Conservation (phyloP, 495 filamentous ascomycete genomes). For the Penicillium cataractarum region DNA sequence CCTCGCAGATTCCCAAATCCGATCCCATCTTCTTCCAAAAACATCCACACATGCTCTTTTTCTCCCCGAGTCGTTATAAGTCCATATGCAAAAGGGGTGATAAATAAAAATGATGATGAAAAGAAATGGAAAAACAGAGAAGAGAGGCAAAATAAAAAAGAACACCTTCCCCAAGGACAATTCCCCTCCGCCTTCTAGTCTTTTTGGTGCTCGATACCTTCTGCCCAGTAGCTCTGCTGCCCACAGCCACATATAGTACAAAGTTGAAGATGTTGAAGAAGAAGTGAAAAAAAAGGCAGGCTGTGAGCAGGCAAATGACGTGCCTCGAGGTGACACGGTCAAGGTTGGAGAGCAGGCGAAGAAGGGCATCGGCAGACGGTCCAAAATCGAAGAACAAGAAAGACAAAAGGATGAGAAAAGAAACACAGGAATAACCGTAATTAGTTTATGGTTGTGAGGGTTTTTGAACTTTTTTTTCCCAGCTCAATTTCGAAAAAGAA, state of each 20-base stretch:
- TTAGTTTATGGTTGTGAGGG: slow-evolving; percentile 35
- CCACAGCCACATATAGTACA: slow-evolving; percentile 34
- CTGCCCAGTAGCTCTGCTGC: slow-evolving; percentile 17
- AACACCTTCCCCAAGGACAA: slow-evolving; percentile 14
- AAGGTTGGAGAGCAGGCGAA: slow-evolving; percentile 21
- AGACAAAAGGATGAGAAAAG: slow-evolving; percentile 7
- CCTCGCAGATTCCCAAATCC: neutral
- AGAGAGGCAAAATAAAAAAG: slow-evolving; percentile 15
- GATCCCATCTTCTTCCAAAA: neutral
- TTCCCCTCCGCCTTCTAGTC: slow-evolving; percentile 33
- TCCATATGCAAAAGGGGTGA: slow-evolving; percentile 21
- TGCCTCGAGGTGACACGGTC: slow-evolving; percentile 3
- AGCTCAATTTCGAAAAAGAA: slow-evolving; percentile 28
- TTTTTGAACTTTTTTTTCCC: slow-evolving; percentile 37
- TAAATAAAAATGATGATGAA: slow-evolving; percentile 1
- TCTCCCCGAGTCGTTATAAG: slow-evolving; percentile 13
- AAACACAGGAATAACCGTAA: slow-evolving; percentile 16
- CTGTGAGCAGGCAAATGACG: slow-evolving; percentile 14
- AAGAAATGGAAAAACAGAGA: neutral
- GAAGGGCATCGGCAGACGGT: slow-evolving; percentile 23
- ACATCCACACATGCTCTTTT: neutral
- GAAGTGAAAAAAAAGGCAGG: slow-evolving; percentile 20
- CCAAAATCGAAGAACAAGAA: slow-evolving; percentile 25
- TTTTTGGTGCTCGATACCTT: slow-evolving; percentile 31
- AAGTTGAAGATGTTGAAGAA: slow-evolving; percentile 21